These are phyloP conservation scores for Camelina laxa DNA, from an alignment of 345 rosid genomes.

Conservation along the genomic window DNA sequence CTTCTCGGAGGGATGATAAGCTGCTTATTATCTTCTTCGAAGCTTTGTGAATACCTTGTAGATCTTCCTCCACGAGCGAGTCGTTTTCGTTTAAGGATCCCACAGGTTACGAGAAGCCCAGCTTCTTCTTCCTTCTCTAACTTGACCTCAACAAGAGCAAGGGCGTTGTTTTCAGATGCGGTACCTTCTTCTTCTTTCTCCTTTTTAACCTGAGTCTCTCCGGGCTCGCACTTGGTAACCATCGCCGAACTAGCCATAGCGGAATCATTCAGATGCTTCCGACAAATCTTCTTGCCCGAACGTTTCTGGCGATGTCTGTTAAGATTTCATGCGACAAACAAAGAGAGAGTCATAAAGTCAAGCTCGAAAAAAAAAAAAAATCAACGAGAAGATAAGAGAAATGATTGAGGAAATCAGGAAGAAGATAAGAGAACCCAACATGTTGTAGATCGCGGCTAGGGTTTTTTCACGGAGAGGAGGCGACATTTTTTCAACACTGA, in stretches of 20 bases:
- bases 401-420: constrained; percentile 6
- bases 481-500: constrained; percentile 6
- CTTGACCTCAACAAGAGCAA: constrained; percentile 46
- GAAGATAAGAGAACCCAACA: neutral
- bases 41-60: constrained; percentile 26
- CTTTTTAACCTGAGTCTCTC: neutral
- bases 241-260: constrained; percentile 59
- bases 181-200: neutral
- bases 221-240: constrained; percentile 38
- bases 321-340: neutral
- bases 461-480: constrained; percentile 26
- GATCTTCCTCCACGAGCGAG: constrained; percentile 42
- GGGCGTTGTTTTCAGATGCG: constrained; percentile 32
- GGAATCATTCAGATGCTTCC: constrained; percentile 48
- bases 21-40: constrained; percentile 13
- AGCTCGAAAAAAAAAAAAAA: neutral
- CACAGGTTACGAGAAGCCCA: constrained; percentile 41
- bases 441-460: constrained; percentile 37
- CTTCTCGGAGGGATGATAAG: constrained; percentile 24
- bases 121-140: constrained; percentile 44
- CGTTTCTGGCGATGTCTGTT: constrained; percentile 12
- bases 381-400: neutral
- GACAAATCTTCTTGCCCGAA: constrained; percentile 49
- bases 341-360: neutral
- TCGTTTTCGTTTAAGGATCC: constrained; percentile 50